Percentiles rank a stretch among this genome's conserved stretches.
These are phyloP conservation scores for Leccinum rimulosum DNA, from an alignment of 768 basidiomycete species.

Conservation along the genomic window DNA sequence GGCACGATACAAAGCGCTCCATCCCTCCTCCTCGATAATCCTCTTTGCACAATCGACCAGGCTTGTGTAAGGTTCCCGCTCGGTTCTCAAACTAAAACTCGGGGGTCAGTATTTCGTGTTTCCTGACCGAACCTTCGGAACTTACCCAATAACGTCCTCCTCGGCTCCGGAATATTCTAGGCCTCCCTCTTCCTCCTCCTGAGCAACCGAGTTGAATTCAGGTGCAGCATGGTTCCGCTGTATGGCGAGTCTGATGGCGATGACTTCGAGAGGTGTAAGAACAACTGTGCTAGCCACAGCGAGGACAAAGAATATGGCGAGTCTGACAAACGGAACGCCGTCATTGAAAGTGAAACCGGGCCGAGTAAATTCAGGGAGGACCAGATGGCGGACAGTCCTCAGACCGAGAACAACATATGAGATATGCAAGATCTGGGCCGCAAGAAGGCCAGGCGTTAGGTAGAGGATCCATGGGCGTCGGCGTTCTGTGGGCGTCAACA, in stretches of 20 bases:
- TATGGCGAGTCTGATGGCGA: constrained; percentile 73
- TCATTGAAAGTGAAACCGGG: constrained; percentile 31
- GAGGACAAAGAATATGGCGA: constrained; percentile 56
- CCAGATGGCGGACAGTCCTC: constrained; percentile 44
- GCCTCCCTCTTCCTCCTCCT: constrained; percentile 65
- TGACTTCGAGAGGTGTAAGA: constrained; percentile 78
- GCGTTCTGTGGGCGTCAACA: constrained; percentile 81
- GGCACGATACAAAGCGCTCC: constrained; percentile 68
- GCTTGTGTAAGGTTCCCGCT: constrained; percentile 77
- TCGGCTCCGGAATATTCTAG: constrained; percentile 65
- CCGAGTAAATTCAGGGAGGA: constrained; percentile 52
- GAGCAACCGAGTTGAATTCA: constrained; percentile 70
- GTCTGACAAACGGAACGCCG: constrained; percentile 48
- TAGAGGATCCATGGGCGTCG: constrained; percentile 78
- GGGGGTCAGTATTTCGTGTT: background rate
- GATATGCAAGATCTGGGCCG: constrained; percentile 43
- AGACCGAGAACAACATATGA: constrained; percentile 44
- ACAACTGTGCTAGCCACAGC: constrained; percentile 54
- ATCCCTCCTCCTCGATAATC: constrained; percentile 79
- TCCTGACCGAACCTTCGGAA: background rate
- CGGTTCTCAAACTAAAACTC: constrained; percentile 57
- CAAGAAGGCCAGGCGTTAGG: constrained; percentile 66
- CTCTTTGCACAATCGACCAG: constrained; percentile 72
- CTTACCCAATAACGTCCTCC: constrained; percentile 85
- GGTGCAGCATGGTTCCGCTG: constrained; percentile 80